These are phyloP conservation scores for Tremellales sp. DNA, from an alignment of 1,284 basidiomycete genomes.

Conservation along the genomic window DNA sequence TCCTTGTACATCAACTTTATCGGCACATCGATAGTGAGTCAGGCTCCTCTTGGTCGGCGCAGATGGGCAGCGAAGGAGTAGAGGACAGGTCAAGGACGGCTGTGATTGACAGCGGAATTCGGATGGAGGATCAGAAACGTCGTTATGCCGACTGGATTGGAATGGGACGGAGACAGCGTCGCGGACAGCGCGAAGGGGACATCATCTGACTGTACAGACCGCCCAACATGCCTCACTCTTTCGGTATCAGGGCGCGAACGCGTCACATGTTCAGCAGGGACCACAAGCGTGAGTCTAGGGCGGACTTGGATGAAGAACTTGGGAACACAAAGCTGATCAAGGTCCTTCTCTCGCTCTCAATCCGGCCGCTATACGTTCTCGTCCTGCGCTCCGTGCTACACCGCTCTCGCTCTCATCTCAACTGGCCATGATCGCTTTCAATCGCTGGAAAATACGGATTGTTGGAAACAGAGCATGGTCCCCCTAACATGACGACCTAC, in stretches of 20 bases:
- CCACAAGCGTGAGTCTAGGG: conserved; percentile 69
- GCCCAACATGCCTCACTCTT: conserved; percentile 97
- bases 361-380: background rate
- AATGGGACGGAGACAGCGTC: no score
- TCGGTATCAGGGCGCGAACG: conserved; percentile 99
- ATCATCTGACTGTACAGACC: no score
- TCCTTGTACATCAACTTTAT: conserved; percentile 1
- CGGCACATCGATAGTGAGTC: background rate
- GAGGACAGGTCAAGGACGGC: no score
- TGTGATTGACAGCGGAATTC: no score
- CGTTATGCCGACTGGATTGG: no score
- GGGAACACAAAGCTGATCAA: background rate
- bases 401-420: background rate
- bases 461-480: conserved; percentile 72
- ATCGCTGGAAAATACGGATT: conserved; percentile 5
- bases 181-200: no score
- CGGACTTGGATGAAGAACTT: conserved; percentile 1
- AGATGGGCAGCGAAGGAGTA: no score
- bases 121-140: no score
- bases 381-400: no score
- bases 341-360: background rate
- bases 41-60: no score
- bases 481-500: conserved; percentile 88
- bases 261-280: conserved; percentile 99
- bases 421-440: background rate